phyloP scores from a whole-genome alignment of 2,329 filamentous ascomycete species.

The Cercospora sesami region DNA sequence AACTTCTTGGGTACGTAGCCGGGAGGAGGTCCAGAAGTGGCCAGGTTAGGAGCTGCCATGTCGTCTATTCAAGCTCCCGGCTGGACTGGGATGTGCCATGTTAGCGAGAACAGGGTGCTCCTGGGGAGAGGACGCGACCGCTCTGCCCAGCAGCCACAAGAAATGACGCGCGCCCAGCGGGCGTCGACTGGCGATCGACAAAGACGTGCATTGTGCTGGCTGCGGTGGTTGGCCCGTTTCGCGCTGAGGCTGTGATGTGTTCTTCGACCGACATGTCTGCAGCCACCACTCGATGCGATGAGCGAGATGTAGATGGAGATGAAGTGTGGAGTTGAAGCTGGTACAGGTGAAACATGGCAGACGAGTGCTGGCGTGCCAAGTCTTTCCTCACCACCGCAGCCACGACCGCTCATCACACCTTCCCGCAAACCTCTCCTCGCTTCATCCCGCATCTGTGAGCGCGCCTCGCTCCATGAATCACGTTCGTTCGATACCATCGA shows the following conservation, averaged over 20 bases:
- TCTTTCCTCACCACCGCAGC: background rate
- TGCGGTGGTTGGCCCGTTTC: background rate
- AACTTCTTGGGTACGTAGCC: constrained; percentile 26
- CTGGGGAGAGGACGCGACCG: background rate
- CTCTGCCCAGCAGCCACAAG: background rate
- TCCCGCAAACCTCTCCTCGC: background rate
- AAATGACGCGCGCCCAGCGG: constrained; percentile 1
- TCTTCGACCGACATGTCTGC: background rate
- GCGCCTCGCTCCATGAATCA: background rate
- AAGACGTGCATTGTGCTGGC: background rate
- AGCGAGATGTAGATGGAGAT: background rate
- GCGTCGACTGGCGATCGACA: background rate
- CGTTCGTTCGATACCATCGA: background rate
- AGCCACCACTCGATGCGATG: background rate
- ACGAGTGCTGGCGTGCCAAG: background rate
- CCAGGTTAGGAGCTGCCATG: background rate
- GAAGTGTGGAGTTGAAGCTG: background rate
- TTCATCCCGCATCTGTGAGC: background rate
- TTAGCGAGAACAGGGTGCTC: background rate
- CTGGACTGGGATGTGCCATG: background rate
- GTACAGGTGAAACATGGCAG: background rate
- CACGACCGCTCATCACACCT: background rate
- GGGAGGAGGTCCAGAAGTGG: background rate
- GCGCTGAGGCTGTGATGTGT: background rate
- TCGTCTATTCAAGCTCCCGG: background rate